These are phyloP conservation scores for Heterobasidion irregulare DNA, from an alignment of 1,284 basidiomycete species.

Conservation along the genomic window DNA sequence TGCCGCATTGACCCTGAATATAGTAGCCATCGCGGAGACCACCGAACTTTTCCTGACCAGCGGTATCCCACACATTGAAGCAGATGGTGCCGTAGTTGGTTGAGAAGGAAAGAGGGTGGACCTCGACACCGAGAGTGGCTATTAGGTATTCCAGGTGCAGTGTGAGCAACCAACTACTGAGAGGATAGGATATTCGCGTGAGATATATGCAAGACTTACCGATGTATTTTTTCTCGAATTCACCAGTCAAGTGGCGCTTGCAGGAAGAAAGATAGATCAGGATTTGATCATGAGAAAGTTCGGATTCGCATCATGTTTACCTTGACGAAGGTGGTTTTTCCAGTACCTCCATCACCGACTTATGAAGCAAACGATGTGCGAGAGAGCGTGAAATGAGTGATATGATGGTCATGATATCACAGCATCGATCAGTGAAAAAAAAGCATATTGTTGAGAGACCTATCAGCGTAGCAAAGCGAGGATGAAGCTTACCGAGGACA, in stretches of 20 bases:
- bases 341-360: slow-evolving; percentile 98
- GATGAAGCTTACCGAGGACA: slow-evolving; percentile 73
- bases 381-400: background rate
- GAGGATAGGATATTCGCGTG: background rate
- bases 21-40: slow-evolving; percentile 97
- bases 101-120: slow-evolving; percentile 93
- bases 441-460: slow-evolving; percentile 9
- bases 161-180: background rate
- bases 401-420: slow-evolving; percentile 5
- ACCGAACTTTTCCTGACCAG: slow-evolving; percentile 99
- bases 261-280: slow-evolving; percentile 37
- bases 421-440: slow-evolving; percentile 22
- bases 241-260: slow-evolving; percentile 96
- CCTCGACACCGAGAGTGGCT: slow-evolving; percentile 99
- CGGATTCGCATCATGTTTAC: slow-evolving; percentile 31
- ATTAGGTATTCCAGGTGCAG: slow-evolving; percentile 11
- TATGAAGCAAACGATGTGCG: slow-evolving; percentile 10
- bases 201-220: slow-evolving; percentile 38
- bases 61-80: slow-evolving; percentile 99
- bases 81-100: slow-evolving; percentile 99
- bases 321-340: slow-evolving; percentile 98
- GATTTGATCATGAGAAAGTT: slow-evolving; percentile 34
- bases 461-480: slow-evolving; percentile 16
- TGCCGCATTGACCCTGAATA: slow-evolving; percentile 99
- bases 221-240: slow-evolving; percentile 99